Base-by-base conservation (phyloP, 805 yeast species). In the Debaryomyces maramus region DNA sequence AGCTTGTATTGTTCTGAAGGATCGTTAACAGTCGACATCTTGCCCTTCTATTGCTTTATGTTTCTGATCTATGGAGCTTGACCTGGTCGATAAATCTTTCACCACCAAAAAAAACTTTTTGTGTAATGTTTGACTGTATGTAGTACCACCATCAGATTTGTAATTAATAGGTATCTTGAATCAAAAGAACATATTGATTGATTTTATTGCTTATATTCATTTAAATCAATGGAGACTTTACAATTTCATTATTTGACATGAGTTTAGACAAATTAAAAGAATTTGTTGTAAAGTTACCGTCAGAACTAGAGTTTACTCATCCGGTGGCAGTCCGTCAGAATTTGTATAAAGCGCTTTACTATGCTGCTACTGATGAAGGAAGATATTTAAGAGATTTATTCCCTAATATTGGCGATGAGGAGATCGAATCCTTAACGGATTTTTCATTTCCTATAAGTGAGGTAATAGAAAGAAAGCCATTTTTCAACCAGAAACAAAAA, bases 1-100 rank as follows among this genome's bases (percentile, higher is more conserved):
- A 88, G 74, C 26, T 78, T 76, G 70, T 71, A 85, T 54, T 85
- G 83, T 50, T 80, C 83, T 38, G 71, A 65, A 22, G 93, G 82
- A 45, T 73, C 78, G 38, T 67, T 62, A 29, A 56, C 43, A 32
- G 38, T 44, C 15, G 61, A 48, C 63, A 58, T 58, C 18, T 22
- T 32, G 11, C 11, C 8, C 16, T 31, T 16, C n/a, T 19, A 14
- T 14, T 19, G 21, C 3, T 30, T 15, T 16, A 30, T 30, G 11
- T n/a, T 16, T 18, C 14, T 16, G 13, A 18, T 16, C 21, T 16
- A n/a, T 10, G 6, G 32, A 26, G 16, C 14, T n/a, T n/a, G n/a
- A n/a, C n/a, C 13, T 26, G 3, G 29, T 17, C 14, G 32, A 22
- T 17, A 16, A 30, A 11, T 6, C n/a, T 30, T 30, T 18, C 21